A percentile compares a stretch with the other conserved stretches of the same genome.
phyloP scores from a whole-genome alignment of 768 basidiomycete species.

The Tulasnella sp. region DNA sequence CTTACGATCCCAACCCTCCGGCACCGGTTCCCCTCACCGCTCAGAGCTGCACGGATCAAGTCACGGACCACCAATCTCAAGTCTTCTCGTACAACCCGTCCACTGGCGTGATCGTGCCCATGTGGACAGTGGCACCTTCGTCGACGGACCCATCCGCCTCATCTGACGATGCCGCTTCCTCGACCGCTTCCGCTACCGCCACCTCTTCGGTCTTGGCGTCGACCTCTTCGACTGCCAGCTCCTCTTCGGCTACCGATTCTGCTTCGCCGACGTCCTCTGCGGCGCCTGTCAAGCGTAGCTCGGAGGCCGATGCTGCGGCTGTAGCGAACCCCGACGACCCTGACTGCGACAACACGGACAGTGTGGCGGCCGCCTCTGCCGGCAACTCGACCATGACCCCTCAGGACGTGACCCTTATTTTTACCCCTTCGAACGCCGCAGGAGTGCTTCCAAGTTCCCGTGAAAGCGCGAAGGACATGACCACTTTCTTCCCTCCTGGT shows the following conservation, averaged over 20 bases:
- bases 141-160: slow-evolving; percentile 32
- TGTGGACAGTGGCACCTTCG: slow-evolving; percentile 44
- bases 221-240: slow-evolving; percentile 32
- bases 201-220: slow-evolving; percentile 25
- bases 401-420: slow-evolving; percentile 54
- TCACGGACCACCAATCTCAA: slow-evolving; percentile 44
- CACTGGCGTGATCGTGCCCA: slow-evolving; percentile 53
- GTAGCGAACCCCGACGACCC: slow-evolving; percentile 4
- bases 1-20: slow-evolving; percentile 54
- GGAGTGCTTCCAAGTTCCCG: slow-evolving; percentile 21
- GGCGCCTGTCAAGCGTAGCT: slow-evolving; percentile 7
- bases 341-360: slow-evolving; percentile 6
- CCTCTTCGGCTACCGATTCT: slow-evolving; percentile 26
- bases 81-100: slow-evolving; percentile 53
- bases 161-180: slow-evolving; percentile 21
- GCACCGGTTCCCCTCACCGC: slow-evolving; percentile 51
- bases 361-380: not conserved
- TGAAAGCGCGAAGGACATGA: not conserved
- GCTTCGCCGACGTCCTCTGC: slow-evolving; percentile 33
- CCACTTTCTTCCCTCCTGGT: slow-evolving; percentile 17
- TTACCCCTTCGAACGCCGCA: slow-evolving; percentile 44
- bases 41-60: slow-evolving; percentile 42
- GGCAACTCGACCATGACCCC: slow-evolving; percentile 27
- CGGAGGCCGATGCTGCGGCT: not conserved
- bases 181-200: slow-evolving; percentile 25